Evolutionary conservation across 2,329 filamentous ascomycete genomes (phyloP).

Genomic region (Parascedosporium putredinis): DNA sequence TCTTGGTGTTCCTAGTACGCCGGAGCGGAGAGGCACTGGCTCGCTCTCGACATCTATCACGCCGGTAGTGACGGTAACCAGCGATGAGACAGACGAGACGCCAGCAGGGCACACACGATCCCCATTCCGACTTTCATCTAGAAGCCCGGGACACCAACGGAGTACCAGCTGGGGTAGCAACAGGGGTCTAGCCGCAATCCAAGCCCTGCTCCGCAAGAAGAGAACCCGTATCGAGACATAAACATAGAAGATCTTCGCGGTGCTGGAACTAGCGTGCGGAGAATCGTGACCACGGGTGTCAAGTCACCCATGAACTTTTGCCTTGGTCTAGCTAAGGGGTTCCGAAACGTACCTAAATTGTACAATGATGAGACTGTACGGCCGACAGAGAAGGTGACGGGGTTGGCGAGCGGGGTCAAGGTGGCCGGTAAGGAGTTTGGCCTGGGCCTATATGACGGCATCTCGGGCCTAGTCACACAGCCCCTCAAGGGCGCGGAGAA

Average conservation of each 20-base stretch:
- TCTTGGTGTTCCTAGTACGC: neutral
- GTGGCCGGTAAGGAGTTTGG: constrained; percentile 72
- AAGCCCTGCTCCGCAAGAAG: neutral
- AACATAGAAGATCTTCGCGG: constrained; percentile 6
- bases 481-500: constrained; percentile 51
- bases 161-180: neutral
- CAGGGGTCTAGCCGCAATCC: neutral
- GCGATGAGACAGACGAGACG: neutral
- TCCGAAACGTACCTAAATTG: constrained; percentile 75
- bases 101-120: no score
- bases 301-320: constrained; percentile 80
- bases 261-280: neutral
- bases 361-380: constrained; percentile 79
- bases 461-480: constrained; percentile 71
- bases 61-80: constrained; percentile 6
- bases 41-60: no score
- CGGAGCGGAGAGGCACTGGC: no score
- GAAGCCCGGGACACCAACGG: neutral
- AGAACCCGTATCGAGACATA: constrained; percentile 3
- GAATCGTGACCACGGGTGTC: constrained; percentile 34
- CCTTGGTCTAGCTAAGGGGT: constrained; percentile 71
- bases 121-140: no score
- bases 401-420: constrained; percentile 62
- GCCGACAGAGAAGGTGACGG: constrained; percentile 69
- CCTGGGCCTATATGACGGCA: constrained; percentile 69